phyloP scores from a whole-genome alignment of 2,329 filamentous ascomycete species.

The Aspergillus pseudotamarii region DNA sequence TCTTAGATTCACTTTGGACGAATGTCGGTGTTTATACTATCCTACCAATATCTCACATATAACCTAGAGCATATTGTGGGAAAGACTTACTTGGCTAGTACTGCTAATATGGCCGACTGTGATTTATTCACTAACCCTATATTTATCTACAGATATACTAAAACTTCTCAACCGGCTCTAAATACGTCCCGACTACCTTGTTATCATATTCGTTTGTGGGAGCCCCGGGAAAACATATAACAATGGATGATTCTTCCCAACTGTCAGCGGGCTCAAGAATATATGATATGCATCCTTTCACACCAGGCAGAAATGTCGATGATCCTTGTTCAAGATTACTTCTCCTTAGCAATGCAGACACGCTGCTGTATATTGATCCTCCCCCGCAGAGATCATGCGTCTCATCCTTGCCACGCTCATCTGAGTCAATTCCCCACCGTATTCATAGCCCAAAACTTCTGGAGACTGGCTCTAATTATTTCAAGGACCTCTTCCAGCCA shows the following conservation, averaged over 20 bases:
- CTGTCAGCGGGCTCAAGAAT: not conserved
- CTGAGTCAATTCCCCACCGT: conserved; percentile 32
- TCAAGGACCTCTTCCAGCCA: conserved; percentile 34
- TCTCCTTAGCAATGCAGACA: conserved; percentile 34
- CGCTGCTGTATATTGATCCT: conserved; percentile 41
- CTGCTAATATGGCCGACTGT: not conserved
- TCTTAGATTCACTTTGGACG: too few species aligned
- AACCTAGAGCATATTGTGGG: not conserved
- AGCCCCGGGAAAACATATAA: not conserved
- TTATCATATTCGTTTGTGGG: too few species aligned
- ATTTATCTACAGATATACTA: not conserved
- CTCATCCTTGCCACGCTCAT: conserved; percentile 17
- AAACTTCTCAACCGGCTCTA: not conserved
- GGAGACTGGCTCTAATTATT: conserved; percentile 31
- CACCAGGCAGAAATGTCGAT: not conserved
- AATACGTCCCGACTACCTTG: not conserved
- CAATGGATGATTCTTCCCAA: not conserved
- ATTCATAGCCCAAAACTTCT: conserved; percentile 38
- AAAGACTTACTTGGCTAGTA: not conserved
- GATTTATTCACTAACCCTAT: not conserved
- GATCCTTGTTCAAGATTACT: conserved; percentile 7
- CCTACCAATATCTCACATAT: not conserved
- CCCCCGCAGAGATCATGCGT: conserved; percentile 25
- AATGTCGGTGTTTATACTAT: not conserved
- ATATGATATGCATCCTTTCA: not conserved